Evolutionary conservation across 257 asterid genomes (phyloP).

Genomic region (Primulina huaijiensis): DNA sequence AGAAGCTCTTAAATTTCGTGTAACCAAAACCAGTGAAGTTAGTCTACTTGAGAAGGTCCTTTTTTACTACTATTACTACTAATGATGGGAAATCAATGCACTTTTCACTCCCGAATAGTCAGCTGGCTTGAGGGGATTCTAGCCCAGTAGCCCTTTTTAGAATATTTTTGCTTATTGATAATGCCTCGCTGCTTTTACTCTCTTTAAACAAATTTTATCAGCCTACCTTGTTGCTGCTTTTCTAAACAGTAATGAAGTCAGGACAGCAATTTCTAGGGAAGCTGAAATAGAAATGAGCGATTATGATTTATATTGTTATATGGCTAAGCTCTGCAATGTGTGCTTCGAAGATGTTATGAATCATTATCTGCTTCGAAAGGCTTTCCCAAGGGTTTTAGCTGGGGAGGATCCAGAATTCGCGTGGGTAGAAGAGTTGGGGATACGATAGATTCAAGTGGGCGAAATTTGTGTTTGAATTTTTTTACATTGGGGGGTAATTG

Average conservation of each 20-base stretch:
- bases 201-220: background rate
- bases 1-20: constrained; percentile 76
- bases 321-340: too few species aligned
- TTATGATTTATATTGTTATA: too few species aligned
- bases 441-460: too few species aligned
- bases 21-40: constrained; percentile 64
- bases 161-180: constrained; percentile 10
- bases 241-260: background rate
- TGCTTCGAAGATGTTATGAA: too few species aligned
- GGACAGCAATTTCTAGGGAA: background rate
- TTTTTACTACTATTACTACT: constrained; percentile 9
- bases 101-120: background rate
- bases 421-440: too few species aligned
- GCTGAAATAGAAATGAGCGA: too few species aligned
- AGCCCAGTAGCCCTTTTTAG: background rate
- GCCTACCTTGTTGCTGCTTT: background rate
- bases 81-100: constrained; percentile 8
- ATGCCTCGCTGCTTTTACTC: background rate
- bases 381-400: too few species aligned
- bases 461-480: too few species aligned
- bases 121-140: background rate
- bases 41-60: constrained; percentile 64
- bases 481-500: too few species aligned
- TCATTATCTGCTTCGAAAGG: too few species aligned
- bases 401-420: too few species aligned